These are phyloP conservation scores for Penicillium sp. DNA, from an alignment of 2,329 filamentous ascomycete genomes.

Conservation along the genomic window DNA sequence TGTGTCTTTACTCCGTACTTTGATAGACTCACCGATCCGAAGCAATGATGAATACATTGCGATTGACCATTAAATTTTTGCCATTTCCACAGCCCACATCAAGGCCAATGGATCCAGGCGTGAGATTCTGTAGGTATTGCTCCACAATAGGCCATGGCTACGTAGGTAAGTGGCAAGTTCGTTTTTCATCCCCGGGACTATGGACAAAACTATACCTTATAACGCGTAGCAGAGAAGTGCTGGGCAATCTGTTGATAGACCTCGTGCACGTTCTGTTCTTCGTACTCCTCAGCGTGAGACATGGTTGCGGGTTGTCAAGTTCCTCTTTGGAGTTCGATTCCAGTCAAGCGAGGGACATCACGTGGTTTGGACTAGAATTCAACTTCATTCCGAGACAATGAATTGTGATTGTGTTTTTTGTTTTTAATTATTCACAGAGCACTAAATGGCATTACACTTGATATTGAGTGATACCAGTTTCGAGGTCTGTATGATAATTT, in stretches of 20 bases:
- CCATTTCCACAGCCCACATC: slow-evolving; percentile 97
- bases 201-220: slow-evolving; percentile 56
- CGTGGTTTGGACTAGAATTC: slow-evolving; percentile 5
- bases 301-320: slow-evolving; percentile 11
- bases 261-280: slow-evolving; percentile 82
- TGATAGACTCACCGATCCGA: slow-evolving; percentile 69
- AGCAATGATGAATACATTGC: slow-evolving; percentile 73
- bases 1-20: neutral
- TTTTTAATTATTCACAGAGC: no score
- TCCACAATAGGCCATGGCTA: slow-evolving; percentile 91
- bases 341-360: slow-evolving; percentile 15
- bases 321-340: neutral
- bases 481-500: no score
- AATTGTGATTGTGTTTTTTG: no score
- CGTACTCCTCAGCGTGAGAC: slow-evolving; percentile 57
- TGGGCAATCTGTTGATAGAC: slow-evolving; percentile 69
- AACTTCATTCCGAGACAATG: no score
- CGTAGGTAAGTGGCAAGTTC: neutral
- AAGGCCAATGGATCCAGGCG: slow-evolving; percentile 74
- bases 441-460: neutral
- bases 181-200: neutral
- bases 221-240: slow-evolving; percentile 55
- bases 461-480: no score
- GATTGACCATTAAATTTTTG: slow-evolving; percentile 85
- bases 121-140: slow-evolving; percentile 67